These are phyloP conservation scores for Magnolia changhungtana DNA, from an alignment of 164 flowering plant genomes.

Conservation along the genomic window DNA sequence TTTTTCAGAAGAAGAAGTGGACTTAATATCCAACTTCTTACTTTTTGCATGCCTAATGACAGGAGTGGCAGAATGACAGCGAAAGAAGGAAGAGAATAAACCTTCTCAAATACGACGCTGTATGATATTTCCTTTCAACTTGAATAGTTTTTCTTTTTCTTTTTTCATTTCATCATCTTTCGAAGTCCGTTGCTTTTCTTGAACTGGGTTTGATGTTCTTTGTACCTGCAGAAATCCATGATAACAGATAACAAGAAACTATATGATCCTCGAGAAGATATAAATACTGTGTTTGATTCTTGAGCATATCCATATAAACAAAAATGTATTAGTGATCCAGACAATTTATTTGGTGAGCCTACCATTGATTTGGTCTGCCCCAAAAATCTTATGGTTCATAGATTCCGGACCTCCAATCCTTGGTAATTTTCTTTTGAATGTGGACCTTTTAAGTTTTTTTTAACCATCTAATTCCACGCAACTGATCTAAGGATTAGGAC, in stretches of 20 bases:
- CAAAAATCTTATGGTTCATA: too few relatives aligned
- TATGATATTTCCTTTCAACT: slow-evolving; percentile 33
- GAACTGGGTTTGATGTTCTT: not conserved
- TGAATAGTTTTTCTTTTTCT: not conserved
- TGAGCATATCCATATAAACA: not conserved
- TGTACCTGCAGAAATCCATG: not conserved
- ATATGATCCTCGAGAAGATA: too few relatives aligned
- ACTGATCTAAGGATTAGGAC: too few relatives aligned
- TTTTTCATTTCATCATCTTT: not conserved
- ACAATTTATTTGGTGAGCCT: not conserved
- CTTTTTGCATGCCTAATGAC: slow-evolving; percentile 14
- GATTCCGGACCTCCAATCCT: too few relatives aligned
- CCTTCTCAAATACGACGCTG: slow-evolving; percentile 83
- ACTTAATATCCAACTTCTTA: not conserved
- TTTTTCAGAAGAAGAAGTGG: not conserved
- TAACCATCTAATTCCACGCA: too few relatives aligned
- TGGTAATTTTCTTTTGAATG: too few relatives aligned
- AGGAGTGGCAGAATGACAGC: slow-evolving; percentile 67
- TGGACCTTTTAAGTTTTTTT: too few relatives aligned
- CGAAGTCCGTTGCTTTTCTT: not conserved
- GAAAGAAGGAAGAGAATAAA: slow-evolving; percentile 70
- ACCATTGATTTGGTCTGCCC: not conserved
- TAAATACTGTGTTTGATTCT: not conserved
- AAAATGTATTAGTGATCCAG: not conserved
- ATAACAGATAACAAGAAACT: not conserved